These are phyloP conservation scores for Syzygium syzygioides DNA, from an alignment of 441 rosid genomes.

Conservation along the genomic window DNA sequence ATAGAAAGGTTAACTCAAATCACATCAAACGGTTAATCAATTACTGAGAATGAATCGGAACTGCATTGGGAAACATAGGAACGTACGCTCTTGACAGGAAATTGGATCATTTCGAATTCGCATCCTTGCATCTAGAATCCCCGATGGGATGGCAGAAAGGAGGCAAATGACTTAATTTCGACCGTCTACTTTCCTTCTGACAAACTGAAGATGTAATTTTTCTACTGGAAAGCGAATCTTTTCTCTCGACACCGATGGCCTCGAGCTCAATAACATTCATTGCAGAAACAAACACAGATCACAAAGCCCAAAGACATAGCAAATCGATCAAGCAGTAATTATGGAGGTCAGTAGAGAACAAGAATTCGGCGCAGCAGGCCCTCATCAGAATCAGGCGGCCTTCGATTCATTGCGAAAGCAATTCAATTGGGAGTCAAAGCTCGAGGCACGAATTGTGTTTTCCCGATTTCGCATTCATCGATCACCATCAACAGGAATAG, in stretches of 20 bases:
- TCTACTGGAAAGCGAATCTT: not conserved
- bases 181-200: not conserved
- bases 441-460: not conserved
- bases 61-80: not conserved
- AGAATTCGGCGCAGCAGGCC: not conserved
- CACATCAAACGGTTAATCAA: not conserved
- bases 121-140: not conserved
- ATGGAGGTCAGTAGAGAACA: not conserved
- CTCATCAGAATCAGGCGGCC: not conserved
- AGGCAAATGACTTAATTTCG: not conserved
- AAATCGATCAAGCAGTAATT: not conserved
- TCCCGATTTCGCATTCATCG: not conserved
- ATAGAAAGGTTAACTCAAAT: not conserved
- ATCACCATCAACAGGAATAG: not conserved
- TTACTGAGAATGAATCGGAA: not conserved
- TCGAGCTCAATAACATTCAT: not conserved
- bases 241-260: not conserved
- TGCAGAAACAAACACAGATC: not conserved
- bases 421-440: not conserved
- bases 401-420: not conserved
- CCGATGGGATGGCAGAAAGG: not conserved
- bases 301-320: not conserved
- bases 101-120: not conserved
- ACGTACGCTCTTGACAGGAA: not conserved
- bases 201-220: not conserved